Conservation (phyloP, 2,329 filamentous ascomycete species). For the Lasiodiplodia gonubiensis region DNA sequence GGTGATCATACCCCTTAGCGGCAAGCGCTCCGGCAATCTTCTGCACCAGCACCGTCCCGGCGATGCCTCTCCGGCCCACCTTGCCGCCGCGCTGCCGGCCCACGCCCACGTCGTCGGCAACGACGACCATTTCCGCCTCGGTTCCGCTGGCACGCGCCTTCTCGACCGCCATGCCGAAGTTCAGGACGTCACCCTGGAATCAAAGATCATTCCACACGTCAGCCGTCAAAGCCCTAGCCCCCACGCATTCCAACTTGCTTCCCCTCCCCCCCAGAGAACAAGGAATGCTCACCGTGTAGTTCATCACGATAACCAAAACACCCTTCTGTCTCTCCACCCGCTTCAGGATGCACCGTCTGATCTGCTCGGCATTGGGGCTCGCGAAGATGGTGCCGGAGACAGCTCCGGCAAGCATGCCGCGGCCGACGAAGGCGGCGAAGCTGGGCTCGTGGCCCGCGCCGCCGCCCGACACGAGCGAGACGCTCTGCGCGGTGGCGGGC, state of each 20-base stretch:
- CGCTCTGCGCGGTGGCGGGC: constrained; percentile 57
- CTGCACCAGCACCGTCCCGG: constrained; percentile 87
- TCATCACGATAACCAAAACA: constrained; percentile 91
- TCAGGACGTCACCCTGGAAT: constrained; percentile 65
- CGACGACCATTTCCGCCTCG: constrained; percentile 84
- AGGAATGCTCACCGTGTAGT: constrained; percentile 70
- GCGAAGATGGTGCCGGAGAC: constrained; percentile 90
- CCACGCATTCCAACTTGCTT: background rate
- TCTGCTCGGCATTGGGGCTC: constrained; percentile 80
- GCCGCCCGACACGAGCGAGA: constrained; percentile 85
- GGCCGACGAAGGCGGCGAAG: constrained; percentile 84
- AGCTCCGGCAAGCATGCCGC: constrained; percentile 77
- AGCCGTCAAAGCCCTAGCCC: background rate
- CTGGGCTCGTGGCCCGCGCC: constrained; percentile 90
- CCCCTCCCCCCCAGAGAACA: background rate
- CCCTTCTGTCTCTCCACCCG: constrained; percentile 74
- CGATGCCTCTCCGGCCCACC: constrained; percentile 87
- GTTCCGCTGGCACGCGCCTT: constrained; percentile 83
- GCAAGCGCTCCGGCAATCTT: constrained; percentile 89
- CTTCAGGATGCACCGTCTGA: constrained; percentile 74
- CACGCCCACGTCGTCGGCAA: constrained; percentile 91
- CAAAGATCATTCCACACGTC: background rate
- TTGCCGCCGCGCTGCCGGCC: constrained; percentile 84
- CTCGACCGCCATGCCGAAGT: constrained; percentile 92
- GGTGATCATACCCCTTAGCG: constrained; percentile 63